A percentile compares a stretch with the other conserved stretches of the same genome.
phyloP scores from a whole-genome alignment of 1,139 yeast species.

The Tardiomyces blankii region DNA sequence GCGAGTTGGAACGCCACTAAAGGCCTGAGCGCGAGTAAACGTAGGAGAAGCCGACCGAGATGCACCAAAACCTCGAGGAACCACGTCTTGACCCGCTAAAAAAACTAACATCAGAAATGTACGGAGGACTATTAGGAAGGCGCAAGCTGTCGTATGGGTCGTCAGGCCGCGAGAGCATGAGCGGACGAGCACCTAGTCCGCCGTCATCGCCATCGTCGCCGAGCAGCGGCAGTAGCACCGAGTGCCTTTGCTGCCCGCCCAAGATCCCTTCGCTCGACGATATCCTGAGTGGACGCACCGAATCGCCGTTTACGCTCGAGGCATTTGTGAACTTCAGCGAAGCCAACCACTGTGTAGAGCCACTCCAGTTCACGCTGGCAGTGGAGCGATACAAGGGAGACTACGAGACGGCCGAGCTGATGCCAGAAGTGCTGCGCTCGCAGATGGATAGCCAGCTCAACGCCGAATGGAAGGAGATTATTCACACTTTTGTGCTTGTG shows the following conservation, averaged over 20 bases:
- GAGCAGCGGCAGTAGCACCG: background rate
- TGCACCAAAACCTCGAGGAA: no score
- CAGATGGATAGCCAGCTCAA: conserved; percentile 1
- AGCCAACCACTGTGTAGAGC: conserved; percentile 25
- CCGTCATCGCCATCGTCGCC: background rate
- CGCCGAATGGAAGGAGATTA: conserved; percentile 20
- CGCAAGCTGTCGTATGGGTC: background rate
- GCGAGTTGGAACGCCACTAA: no score
- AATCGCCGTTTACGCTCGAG: conserved; percentile 19
- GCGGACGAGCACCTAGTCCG: background rate
- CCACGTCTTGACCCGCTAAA: background rate
- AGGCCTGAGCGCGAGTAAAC: no score
- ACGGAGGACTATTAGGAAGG: background rate
- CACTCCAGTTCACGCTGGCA: conserved; percentile 24
- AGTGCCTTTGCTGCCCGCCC: background rate
- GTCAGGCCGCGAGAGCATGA: background rate
- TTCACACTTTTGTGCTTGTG: conserved; percentile 19
- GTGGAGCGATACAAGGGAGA: conserved; percentile 16
- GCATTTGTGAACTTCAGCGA: conserved; percentile 21
- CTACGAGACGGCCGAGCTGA: background rate
- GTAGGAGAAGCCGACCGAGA: no score
- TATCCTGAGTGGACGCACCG: conserved; percentile 16
- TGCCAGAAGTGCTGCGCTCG: background rate
- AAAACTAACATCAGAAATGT: background rate
- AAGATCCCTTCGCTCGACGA: conserved; percentile 19